A percentile compares a stretch with the other conserved stretches of the same genome.
Conservation (phyloP, 495 filamentous ascomycete genomes). For the Neurospora sp. region DNA sequence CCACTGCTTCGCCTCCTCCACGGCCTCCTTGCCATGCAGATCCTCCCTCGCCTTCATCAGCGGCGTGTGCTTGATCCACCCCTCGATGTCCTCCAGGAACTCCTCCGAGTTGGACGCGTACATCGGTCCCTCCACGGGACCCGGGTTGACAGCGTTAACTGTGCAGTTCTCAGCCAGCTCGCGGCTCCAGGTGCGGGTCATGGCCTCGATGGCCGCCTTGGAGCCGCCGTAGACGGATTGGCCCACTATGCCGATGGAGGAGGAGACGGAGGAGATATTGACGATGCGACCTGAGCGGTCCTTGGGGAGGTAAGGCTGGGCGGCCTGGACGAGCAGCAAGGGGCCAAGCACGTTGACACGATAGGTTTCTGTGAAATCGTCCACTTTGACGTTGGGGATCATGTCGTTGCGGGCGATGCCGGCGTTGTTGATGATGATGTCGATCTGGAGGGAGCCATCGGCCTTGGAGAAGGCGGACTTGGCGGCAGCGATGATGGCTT, state of each 20-base stretch:
- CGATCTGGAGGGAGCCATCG: conserved; percentile 50
- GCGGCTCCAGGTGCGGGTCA: conserved; percentile 82
- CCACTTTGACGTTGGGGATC: conserved; percentile 46
- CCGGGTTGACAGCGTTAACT: conserved; percentile 83
- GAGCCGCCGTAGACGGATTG: conserved; percentile 80
- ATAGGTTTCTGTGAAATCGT: conserved; percentile 63
- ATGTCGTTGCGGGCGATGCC: conserved; percentile 53
- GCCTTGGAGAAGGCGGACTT: conserved; percentile 20
- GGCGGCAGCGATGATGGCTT: conserved; percentile 23
- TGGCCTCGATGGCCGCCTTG: conserved; percentile 83
- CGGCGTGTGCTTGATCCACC: conserved; percentile 61
- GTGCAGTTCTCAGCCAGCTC: conserved; percentile 71
- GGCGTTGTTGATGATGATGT: conserved; percentile 87
- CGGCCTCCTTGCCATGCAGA: conserved; percentile 51
- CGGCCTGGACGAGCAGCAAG: conserved; percentile 67
- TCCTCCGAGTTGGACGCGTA: conserved; percentile 30
- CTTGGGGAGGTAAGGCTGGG: conserved; percentile 56
- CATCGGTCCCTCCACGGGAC: conserved; percentile 75
- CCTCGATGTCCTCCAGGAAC: conserved; percentile 31
- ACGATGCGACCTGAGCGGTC: conserved; percentile 72
- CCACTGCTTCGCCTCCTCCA: conserved; percentile 40
- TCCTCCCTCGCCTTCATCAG: conserved; percentile 42
- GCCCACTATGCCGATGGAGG: conserved; percentile 55
- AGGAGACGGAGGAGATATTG: conserved; percentile 64
- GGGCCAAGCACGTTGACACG: conserved; percentile 79